Evolutionary conservation across 768 basidiomycete genomes (phyloP), one percentile per base, ranked within the genome.

Genomic region (Wakefieldia striispora): DNA sequence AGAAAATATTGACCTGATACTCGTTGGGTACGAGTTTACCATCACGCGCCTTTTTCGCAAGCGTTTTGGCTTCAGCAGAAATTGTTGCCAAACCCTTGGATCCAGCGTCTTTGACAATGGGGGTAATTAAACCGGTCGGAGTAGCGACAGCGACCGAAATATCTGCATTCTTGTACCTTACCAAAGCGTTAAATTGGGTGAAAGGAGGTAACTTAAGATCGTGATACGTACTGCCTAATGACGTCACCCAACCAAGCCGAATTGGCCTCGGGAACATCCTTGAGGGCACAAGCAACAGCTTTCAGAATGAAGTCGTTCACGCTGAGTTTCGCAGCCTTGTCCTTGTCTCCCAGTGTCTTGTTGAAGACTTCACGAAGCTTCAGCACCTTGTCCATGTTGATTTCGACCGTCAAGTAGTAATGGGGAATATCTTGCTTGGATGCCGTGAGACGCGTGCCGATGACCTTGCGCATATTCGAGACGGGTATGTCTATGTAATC

Each of bases 261-360:
- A 76, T 99, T 99, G 58, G 86, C 95, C 68, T 98, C 97, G 40
- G 97, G 97, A 26, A 98, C 95, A 63, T 98, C 97, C 37, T 81
- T 79, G 43, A 98, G 78, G 2, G 97, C 95, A 60, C 92, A 88
- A 9, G 88, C 83, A 27, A 88, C 83, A 5, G 93, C 97, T 73
- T 99, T 99, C 65, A 98, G 84, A 62, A 99, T 82, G 67, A 99
- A 99, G 72, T 99, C 97, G 69, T 98, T 98, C 51, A 99, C 91
- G 58, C 91, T 95, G 45, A 99, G 81, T 75, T 98, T 99, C 27
- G 88, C 84, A 38, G 78, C 72, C 75, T 95, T 95, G 68, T 94
- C 91, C 72, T 90, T 88, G 63, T 91, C 90, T 21, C 80, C 78
- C 34, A 92, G 70, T 16, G 88, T 78, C 70, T 85, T 85, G 81